Evolutionary conservation across 768 basidiomycete genomes (phyloP), one percentile per base, ranked within the genome.

Genomic region (Xerocomellus chrysenteron): DNA sequence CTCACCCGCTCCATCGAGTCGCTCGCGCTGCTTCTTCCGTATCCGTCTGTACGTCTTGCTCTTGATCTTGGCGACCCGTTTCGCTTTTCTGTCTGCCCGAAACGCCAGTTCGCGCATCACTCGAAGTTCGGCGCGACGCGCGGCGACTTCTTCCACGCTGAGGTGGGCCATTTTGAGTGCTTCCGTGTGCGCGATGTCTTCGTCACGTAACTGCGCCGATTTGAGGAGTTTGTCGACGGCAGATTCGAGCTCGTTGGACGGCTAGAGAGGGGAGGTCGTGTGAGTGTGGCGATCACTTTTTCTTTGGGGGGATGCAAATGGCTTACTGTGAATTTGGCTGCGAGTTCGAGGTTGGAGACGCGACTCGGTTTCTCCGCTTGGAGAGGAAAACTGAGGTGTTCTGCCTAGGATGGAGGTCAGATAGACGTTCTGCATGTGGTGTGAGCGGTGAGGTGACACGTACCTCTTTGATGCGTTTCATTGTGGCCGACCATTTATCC

Each of bases 101-200:
- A 96, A 97, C 78, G 94, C 88, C 40, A 98, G 80, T 64, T 97
- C 95, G 19, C 96, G 88, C 83, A 92, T 92, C 67, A 85, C 84
- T 36, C 90, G 84, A 12, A 99, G 81, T 64, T 94, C 91, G 2
- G 80, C 82, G 2, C 92, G 85, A 1, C 94, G 86, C 7, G 85
- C 81, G 5, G 85, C 83, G 40, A 97, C 88, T 66, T 97, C 95
- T 67, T 96, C 94, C 2, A 91, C 80, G 7, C 84, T 85, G 17
- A 96, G 79, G 55, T 91, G 84, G 57, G 92, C 91, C 75, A 87
- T 85, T 68, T 88, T 80, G 17, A 95, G 82, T n/a, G 90, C 84
- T 68, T 96, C 95, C 0, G 86, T 87, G 55, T 88, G 73, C 10
- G 75, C 74, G n/a, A 95, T 80, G 51, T 92, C 90, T 55, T 87